Evolutionary conservation across 2,329 filamentous ascomycete genomes (phyloP).

Genomic region (Malbranchea cinnamomea): DNA sequence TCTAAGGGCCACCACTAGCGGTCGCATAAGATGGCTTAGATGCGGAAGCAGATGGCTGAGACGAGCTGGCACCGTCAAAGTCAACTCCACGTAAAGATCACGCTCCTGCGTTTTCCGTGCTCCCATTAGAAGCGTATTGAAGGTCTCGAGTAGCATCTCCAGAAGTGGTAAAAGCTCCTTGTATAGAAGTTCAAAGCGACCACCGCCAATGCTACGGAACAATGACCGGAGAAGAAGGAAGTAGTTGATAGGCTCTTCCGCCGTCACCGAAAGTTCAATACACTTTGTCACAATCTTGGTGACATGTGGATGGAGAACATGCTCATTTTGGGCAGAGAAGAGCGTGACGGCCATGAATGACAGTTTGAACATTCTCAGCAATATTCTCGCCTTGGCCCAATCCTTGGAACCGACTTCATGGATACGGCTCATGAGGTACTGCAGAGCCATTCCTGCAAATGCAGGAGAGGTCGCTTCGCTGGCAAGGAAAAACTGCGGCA

Average conservation of each 20-base stretch:
- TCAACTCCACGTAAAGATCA: slow-evolving; percentile 93
- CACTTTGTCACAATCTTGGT: slow-evolving; percentile 96
- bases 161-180: slow-evolving; percentile 93
- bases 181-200: slow-evolving; percentile 93
- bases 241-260: slow-evolving; percentile 97
- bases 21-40: slow-evolving; percentile 91
- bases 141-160: slow-evolving; percentile 92
- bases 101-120: slow-evolving; percentile 80
- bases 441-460: slow-evolving; percentile 94
- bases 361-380: slow-evolving; percentile 88
- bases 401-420: slow-evolving; percentile 88
- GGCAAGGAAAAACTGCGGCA: slow-evolving; percentile 96
- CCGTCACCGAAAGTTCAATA: slow-evolving; percentile 87
- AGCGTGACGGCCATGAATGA: slow-evolving; percentile 99
- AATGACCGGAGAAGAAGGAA: slow-evolving; percentile 84
- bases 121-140: slow-evolving; percentile 85
- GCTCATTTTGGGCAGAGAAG: slow-evolving; percentile 88
- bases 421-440: slow-evolving; percentile 94
- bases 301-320: slow-evolving; percentile 86
- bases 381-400: slow-evolving; percentile 79
- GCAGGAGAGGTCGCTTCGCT: slow-evolving; percentile 95
- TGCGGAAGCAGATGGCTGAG: slow-evolving; percentile 91
- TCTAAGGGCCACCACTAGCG: slow-evolving; percentile 84
- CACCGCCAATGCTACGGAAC: slow-evolving; percentile 92
- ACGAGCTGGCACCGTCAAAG: slow-evolving; percentile 84